Evolutionary conservation across 345 rosid species (phyloP).

Genomic region (Mercurialis annua): DNA sequence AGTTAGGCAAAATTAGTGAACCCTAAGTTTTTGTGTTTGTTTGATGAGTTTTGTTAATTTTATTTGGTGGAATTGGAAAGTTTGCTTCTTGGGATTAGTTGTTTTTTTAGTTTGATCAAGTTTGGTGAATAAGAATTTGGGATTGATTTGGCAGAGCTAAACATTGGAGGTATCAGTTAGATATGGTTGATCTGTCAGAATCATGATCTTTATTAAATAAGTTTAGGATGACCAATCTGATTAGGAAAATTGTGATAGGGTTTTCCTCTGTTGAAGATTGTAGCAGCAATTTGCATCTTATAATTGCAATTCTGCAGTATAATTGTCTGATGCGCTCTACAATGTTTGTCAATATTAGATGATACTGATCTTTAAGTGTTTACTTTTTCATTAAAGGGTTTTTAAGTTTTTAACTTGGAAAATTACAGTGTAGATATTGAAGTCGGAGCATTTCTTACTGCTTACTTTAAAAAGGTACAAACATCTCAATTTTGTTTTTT

Average conservation of each 20-base stretch:
- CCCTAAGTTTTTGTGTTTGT: not conserved
- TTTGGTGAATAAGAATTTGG: not conserved
- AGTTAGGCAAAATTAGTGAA: too few relatives aligned
- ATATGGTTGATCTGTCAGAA: constrained; percentile 4
- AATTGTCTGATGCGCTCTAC: not conserved
- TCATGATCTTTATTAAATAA: too few relatives aligned
- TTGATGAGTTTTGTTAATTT: not conserved
- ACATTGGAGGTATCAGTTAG: not conserved
- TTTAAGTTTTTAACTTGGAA: too few relatives aligned
- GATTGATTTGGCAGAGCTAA: not conserved
- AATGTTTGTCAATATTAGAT: too few relatives aligned
- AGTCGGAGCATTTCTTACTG: not conserved
- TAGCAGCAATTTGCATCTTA: not conserved
- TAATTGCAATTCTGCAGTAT: not conserved
- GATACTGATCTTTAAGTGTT: too few relatives aligned
- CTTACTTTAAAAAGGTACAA: not conserved
- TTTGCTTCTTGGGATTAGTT: not conserved
- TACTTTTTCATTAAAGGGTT: too few relatives aligned
- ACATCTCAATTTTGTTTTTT: not conserved
- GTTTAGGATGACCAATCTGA: too few relatives aligned
- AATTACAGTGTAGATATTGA: too few relatives aligned
- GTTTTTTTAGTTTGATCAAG: not conserved
- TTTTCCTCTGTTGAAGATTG: not conserved
- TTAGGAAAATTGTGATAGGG: not conserved
- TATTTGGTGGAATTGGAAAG: not conserved